Percentiles rank a stretch among this genome's conserved stretches.
phyloP scores from a whole-genome alignment of 2,329 filamentous ascomycete species.

The Penicillium sp. region DNA sequence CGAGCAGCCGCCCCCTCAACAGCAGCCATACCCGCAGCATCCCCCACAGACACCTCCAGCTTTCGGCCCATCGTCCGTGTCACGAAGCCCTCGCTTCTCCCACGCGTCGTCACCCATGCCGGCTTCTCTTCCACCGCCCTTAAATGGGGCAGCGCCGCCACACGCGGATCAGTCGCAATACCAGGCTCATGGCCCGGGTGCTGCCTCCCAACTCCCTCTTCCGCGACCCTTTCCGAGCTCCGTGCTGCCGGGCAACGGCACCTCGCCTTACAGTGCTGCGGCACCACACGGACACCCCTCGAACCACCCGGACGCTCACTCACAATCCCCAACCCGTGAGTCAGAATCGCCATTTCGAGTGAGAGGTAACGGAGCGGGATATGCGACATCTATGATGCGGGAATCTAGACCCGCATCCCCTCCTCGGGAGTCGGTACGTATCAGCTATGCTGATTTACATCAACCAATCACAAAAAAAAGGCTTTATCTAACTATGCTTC shows the following conservation, averaged over 20 bases:
- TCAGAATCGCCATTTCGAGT: conserved; percentile 35
- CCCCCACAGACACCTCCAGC: conserved; percentile 46
- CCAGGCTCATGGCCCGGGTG: conserved; percentile 32
- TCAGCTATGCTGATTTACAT: neutral
- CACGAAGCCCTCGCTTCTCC: conserved; percentile 43
- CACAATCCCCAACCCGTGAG: conserved; percentile 45
- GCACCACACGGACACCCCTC: conserved; percentile 45
- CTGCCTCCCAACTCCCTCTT: conserved; percentile 33
- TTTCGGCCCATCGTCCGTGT: conserved; percentile 36
- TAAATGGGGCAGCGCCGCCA: conserved; percentile 38
- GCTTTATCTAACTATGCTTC: conserved; percentile 15
- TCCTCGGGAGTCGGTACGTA: conserved; percentile 43
- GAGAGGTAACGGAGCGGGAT: conserved; percentile 32
- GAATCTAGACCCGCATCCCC: conserved; percentile 36
- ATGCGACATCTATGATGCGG: conserved; percentile 33
- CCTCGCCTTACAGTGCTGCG: conserved; percentile 39
- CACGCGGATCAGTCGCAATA: conserved; percentile 37
- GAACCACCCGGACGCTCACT: conserved; percentile 36
- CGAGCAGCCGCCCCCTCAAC: conserved; percentile 29
- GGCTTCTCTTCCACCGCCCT: conserved; percentile 38
- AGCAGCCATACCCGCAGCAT: conserved; percentile 37
- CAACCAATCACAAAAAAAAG: neutral
- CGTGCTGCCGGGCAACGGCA: conserved; percentile 35
- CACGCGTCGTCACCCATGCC: conserved; percentile 44
- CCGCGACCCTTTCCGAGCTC: conserved; percentile 38